Conservation (phyloP, 768 basidiomycete species). For the Podaxis sp. region DNA sequence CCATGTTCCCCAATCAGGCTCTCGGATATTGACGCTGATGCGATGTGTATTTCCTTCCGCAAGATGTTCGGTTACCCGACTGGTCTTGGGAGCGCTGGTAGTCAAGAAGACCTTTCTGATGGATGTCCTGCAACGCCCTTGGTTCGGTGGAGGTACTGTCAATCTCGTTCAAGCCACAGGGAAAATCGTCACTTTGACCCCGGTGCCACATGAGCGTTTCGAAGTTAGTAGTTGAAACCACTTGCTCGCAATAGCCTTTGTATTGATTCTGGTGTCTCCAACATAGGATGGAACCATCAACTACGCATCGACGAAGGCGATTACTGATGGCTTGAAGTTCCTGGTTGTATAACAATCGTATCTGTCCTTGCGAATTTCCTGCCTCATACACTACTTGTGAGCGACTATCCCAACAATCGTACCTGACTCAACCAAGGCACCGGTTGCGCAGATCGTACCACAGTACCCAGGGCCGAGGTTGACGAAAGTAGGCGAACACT, state of each 20-base stretch:
- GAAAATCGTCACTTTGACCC: slow-evolving; percentile 53
- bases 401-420: slow-evolving; percentile 49
- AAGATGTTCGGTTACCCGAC: slow-evolving; percentile 91
- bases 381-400: slow-evolving; percentile 58
- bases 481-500: slow-evolving; percentile 56
- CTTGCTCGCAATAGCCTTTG: not conserved
- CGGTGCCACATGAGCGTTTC: slow-evolving; percentile 64
- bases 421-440: slow-evolving; percentile 53
- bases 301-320: slow-evolving; percentile 70
- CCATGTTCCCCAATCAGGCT: slow-evolving; percentile 57
- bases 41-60: slow-evolving; percentile 81
- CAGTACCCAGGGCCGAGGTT: slow-evolving; percentile 49
- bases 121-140: slow-evolving; percentile 55
- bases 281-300: slow-evolving; percentile 81
- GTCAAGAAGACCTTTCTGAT: slow-evolving; percentile 66
- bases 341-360: slow-evolving; percentile 76
- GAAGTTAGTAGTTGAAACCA: slow-evolving; percentile 43
- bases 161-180: slow-evolving; percentile 83
- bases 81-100: slow-evolving; percentile 76
- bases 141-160: slow-evolving; percentile 84
- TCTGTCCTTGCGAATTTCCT: slow-evolving; percentile 70
- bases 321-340: slow-evolving; percentile 74
- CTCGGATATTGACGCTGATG: slow-evolving; percentile 68
- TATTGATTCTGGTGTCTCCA: slow-evolving; percentile 2
- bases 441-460: slow-evolving; percentile 69